Conservation (phyloP, 176 grass and related monocot genomes). For the Alloteropsis semialata region DNA sequence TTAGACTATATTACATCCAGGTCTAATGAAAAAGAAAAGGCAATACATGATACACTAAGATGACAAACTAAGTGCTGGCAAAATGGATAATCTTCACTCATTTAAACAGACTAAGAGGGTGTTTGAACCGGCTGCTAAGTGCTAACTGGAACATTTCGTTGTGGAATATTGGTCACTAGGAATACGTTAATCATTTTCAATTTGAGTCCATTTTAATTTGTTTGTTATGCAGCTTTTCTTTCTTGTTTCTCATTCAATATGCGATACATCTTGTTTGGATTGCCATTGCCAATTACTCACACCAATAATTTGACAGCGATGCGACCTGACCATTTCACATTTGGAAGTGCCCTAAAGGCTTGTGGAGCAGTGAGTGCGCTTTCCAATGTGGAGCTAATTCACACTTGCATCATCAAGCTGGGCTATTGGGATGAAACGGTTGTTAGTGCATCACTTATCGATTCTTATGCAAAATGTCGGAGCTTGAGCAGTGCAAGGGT, state of each 20-base stretch:
- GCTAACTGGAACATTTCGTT: not conserved
- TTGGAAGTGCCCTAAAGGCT: slow-evolving; percentile 64
- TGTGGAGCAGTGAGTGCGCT: slow-evolving; percentile 39
- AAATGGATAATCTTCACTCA: not conserved
- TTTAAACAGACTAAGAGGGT: not conserved
- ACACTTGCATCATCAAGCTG: slow-evolving; percentile 60
- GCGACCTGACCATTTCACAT: slow-evolving; percentile 68
- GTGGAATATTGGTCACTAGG: not conserved
- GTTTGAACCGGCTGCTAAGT: not conserved
- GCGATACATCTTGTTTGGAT: not conserved
- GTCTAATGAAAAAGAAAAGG: not conserved
- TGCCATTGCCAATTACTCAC: not conserved
- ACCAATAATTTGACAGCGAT: slow-evolving; percentile 43
- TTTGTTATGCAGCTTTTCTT: not conserved
- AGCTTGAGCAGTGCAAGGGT: slow-evolving; percentile 47
- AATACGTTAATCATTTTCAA: not conserved
- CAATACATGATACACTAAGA: not conserved
- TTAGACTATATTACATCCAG: not conserved
- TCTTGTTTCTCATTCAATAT: not conserved
- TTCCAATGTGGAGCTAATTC: slow-evolving; percentile 46
- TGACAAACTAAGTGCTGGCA: not conserved
- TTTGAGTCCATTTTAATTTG: not conserved
- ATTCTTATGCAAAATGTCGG: slow-evolving; percentile 70
- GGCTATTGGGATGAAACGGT: slow-evolving; percentile 52
- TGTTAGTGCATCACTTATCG: slow-evolving; percentile 57